Conservation (phyloP, 169 alveolate species). For the Ichthyophthirius multifiliis region DNA sequence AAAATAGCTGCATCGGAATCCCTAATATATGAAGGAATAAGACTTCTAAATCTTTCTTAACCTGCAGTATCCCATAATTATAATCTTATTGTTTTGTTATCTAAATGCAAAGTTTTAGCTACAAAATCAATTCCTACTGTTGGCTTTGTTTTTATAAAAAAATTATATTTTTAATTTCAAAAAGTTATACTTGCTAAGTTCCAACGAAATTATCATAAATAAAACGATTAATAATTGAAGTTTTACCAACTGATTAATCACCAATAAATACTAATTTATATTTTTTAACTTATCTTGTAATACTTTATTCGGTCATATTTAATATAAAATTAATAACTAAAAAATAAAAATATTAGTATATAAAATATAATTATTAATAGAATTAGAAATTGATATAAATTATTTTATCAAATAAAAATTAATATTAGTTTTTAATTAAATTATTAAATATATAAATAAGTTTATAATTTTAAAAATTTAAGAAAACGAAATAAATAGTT, state of each 20-base stretch:
- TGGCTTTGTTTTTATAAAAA: conserved; percentile 41
- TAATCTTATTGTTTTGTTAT: conserved; percentile 55
- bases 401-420: no score
- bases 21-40: conserved; percentile 71
- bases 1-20: conserved; percentile 66
- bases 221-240: conserved; percentile 52
- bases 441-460: no score
- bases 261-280: conserved; percentile 64
- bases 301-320: neutral
- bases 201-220: conserved; percentile 62
- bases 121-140: conserved; percentile 76
- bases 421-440: no score
- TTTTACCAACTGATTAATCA: conserved; percentile 64
- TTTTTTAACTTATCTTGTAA: conserved; percentile 24
- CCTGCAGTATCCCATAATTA: conserved; percentile 84
- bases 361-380: no score
- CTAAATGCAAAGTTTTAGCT: conserved; percentile 53
- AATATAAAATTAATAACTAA: no score
- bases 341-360: no score
- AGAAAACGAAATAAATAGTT: no score
- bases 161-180: neutral
- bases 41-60: conserved; percentile 65
- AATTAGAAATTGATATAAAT: no score
- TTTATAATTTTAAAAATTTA: no score
- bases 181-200: conserved; percentile 35